Evolutionary conservation across 345 rosid genomes (phyloP).

Genomic region (Sisymbrium irio): DNA sequence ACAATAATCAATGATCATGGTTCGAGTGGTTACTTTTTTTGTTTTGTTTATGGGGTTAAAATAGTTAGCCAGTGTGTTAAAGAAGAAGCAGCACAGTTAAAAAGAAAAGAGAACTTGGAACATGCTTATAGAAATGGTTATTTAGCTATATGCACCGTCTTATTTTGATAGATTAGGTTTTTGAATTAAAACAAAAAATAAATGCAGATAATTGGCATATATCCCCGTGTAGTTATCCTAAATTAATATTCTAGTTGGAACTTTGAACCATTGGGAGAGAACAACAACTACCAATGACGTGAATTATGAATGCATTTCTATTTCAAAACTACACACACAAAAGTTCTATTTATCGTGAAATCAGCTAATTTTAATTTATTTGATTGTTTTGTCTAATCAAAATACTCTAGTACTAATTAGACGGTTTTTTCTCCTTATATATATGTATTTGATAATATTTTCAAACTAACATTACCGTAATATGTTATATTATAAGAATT

Average conservation of each 20-base stretch:
- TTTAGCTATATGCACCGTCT: background rate
- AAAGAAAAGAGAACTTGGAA: too few species aligned
- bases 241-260: background rate
- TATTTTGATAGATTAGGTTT: background rate
- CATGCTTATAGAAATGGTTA: too few species aligned
- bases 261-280: background rate
- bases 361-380: background rate
- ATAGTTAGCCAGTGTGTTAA: too few species aligned
- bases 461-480: too few species aligned
- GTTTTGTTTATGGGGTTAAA: too few species aligned
- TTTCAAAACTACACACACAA: background rate
- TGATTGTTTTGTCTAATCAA: background rate
- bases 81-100: too few species aligned
- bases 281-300: conserved; percentile 1
- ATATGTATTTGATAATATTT: too few species aligned
- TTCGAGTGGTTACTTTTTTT: background rate
- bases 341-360: background rate
- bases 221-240: background rate
- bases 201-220: background rate
- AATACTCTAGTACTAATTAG: background rate
- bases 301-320: background rate
- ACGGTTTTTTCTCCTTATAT: background rate
- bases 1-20: background rate
- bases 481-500: too few species aligned
- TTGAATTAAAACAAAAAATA: background rate